These are phyloP conservation scores for Elaeis guineensis DNA, from an alignment of 176 grass and related monocot genomes.

Conservation along the genomic window DNA sequence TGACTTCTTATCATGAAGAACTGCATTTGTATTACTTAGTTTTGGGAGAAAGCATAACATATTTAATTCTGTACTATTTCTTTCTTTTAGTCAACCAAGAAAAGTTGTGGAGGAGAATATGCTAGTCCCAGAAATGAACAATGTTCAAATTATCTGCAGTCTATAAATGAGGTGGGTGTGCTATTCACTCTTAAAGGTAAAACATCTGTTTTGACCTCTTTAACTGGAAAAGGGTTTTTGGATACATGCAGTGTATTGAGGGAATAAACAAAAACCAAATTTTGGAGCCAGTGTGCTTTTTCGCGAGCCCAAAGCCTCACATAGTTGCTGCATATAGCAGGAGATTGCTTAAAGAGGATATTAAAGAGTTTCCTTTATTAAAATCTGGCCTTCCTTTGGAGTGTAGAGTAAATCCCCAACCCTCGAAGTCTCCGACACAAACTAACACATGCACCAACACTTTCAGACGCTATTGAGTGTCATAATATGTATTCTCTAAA, in stretches of 20 bases:
- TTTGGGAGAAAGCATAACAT: too few species aligned
- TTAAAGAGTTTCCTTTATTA: slow-evolving; percentile 2
- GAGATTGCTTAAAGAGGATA: slow-evolving; percentile 6
- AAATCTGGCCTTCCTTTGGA: neutral
- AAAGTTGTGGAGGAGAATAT: slow-evolving; percentile 40
- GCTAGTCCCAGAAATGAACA: slow-evolving; percentile 24
- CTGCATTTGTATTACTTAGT: too few species aligned
- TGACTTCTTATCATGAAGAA: too few species aligned
- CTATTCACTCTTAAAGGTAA: too few species aligned
- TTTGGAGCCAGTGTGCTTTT: slow-evolving; percentile 45
- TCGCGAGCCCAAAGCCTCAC: neutral
- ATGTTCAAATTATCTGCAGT: slow-evolving; percentile 32
- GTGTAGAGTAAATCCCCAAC: slow-evolving; percentile 27
- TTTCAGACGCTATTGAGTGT: too few species aligned
- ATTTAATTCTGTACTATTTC: too few species aligned
- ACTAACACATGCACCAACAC: too few species aligned
- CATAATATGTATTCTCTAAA: too few species aligned
- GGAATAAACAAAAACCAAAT: slow-evolving; percentile 40
- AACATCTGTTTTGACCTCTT: too few species aligned
- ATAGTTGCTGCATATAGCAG: slow-evolving; percentile 1
- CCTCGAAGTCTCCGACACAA: neutral
- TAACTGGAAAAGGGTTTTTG: neutral
- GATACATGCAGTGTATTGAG: slow-evolving; percentile 9
- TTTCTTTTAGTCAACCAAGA: slow-evolving; percentile 10
- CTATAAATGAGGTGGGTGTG: slow-evolving; percentile 19